Base-by-base conservation (phyloP, 345 rosid genomes). In the Moringa oleifera region DNA sequence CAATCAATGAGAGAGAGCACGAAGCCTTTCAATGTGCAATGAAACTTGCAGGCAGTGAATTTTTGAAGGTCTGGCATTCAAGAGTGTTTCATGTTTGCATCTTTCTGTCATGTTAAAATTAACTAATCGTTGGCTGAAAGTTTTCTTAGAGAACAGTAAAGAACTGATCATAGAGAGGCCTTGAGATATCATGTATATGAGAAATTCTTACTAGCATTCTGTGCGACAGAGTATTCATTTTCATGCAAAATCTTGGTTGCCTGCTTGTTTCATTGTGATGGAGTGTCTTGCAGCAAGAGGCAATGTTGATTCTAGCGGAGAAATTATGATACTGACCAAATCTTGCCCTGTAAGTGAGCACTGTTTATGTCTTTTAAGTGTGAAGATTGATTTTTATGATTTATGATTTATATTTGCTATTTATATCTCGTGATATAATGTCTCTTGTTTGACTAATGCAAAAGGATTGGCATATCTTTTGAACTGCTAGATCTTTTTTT, bases 221-320 rank as follows among this genome's bases (percentile, higher is more conserved):
- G 61, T 53, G 55, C 45, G 21, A n/a, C 77, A 87, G 91, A 68
- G 73, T 68, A 80, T 89, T 70, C 81, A 51, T 51, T 92, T 72
- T 73, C 84, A 85, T 55, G 81, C 84, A 13, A 85, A 71, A 76
- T 89, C 95, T 20, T 91, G 98, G 98, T 77, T 87, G 68, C 97
- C 95, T 49, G 95, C 93, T 51, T 80, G 84, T n/a, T 74, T 90
- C 57, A 83, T 89, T 66, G 91, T 87, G 31, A 80, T 83, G 78
- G 87, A 85, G 61, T 81, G 93, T 76, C 68, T 85, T 59, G 65
- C 75, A 49, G 75, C 74, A 25, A 80, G 97, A 72, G 61, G 57
- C 65, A 72, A 71, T 51, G 0, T 74, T 46, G 91, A 92, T 59
- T 78, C 88, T 16, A 85, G 88, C 55, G 90, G 97, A 64, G 98